Base-by-base conservation (phyloP, 306 rosid species). In the Mimosa pudica region DNA sequence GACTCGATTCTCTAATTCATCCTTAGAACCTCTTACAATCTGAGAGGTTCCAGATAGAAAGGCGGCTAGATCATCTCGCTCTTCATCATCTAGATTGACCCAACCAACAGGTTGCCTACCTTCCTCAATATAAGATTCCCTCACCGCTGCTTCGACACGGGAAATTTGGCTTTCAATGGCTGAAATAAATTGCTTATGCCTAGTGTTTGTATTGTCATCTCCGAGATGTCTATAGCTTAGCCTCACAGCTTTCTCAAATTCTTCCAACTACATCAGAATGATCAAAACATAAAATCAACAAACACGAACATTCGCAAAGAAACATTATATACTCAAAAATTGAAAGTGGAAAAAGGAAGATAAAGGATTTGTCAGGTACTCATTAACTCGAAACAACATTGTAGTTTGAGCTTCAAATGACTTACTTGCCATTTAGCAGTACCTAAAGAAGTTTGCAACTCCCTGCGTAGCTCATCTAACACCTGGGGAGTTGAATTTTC, bases 361-460 rank as follows among this genome's bases (percentile, higher is more conserved):
- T 47, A 10, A 24, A 6, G 9, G 65, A 24, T 35, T 73, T 14
- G 77, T 44, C 68, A 38, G 66, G 71, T 74, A 82, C 79, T 71
- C 73, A 41, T 47, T 57, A 67, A 71, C 20, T 62, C 54, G 73
- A 77, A 71, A 76, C 61, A 71, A 13, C 35, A 68, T 69, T n/a
- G 38, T 41, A 46, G 2, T 7, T 72, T 74, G 45, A 70, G 63
- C 18, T 36, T 36, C 33, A 57, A 12, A 55, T 36, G 57, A 79
- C 84, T 35, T 78, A 95, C 98, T 97, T 95, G 98, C 98, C 98
- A 95, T 85, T 95, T 95, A 9, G 98, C 97, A 30, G 98, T 92
- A 60, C 98, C 98, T 79, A 95, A 81, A 82, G 98, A 91, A 84
- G 98, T 93, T 91, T 93, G 98, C 73, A 95, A 79, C 87, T 92